A percentile compares a stretch with the other conserved stretches of the same genome.
phyloP scores from a whole-genome alignment of 2,329 filamentous ascomycete species.

The Paracorniculantispora psalliotae region DNA sequence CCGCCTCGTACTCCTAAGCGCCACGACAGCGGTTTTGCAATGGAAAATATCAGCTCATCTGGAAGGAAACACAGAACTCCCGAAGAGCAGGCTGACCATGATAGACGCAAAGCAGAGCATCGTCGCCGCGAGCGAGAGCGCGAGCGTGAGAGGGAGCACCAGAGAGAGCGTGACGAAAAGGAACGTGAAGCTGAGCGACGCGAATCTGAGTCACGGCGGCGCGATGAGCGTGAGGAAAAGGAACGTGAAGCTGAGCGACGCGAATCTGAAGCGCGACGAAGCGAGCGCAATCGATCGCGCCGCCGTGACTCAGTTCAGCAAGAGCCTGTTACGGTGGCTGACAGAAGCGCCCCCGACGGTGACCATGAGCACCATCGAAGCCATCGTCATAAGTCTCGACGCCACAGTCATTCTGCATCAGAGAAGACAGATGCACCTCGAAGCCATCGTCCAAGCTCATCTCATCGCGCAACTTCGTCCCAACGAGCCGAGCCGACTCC shows the following conservation, averaged over 20 bases:
- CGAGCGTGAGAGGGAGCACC: conserved; percentile 8
- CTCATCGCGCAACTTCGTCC: not conserved
- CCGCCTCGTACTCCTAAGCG: conserved; percentile 37
- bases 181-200: conserved; percentile 11
- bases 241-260: conserved; percentile 11
- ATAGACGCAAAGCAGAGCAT: conserved; percentile 44
- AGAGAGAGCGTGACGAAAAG: not conserved
- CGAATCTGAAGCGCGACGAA: conserved; percentile 2
- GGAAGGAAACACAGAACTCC: conserved; percentile 35
- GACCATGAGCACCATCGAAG: conserved; percentile 13
- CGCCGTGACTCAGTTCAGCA: conserved; percentile 9
- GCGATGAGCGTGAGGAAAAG: not conserved
- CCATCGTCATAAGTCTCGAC: conserved; percentile 35
- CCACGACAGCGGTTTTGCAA: conserved; percentile 43
- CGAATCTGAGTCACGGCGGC: conserved; percentile 9
- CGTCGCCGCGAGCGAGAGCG: conserved; percentile 14
- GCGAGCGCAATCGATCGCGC: not conserved
- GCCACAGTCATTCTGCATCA: conserved; percentile 36
- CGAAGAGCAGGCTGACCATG: conserved; percentile 47
- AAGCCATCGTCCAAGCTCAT: not conserved
- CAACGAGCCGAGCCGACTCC: not conserved
- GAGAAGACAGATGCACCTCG: conserved; percentile 20
- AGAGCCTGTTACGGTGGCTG: conserved; percentile 1
- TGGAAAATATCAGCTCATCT: conserved; percentile 34
- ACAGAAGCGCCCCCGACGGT: not conserved